Base-by-base conservation (phyloP, 768 basidiomycete genomes). In the Crepidotus variabilis region DNA sequence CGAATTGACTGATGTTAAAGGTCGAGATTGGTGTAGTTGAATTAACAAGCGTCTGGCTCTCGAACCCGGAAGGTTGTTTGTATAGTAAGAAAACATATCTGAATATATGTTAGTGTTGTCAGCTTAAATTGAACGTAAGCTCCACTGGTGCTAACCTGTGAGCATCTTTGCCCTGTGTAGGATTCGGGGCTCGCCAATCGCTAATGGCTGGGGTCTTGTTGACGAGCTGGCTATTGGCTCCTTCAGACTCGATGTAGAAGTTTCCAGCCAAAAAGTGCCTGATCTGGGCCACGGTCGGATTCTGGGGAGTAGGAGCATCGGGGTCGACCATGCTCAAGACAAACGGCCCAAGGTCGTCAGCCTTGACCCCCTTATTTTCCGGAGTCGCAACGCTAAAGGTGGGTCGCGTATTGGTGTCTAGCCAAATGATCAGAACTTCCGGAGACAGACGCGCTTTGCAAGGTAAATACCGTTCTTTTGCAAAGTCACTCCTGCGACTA, bases 1-100 rank as follows among this genome's bases (percentile, higher is more conserved):
- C 47, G 24, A 52, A 57, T n/a, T 54, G 33, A 48, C 51, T 49
- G n/a, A 57, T 34, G 34, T 57, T 49, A 32, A 57, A 57, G n/a
- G n/a, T 52, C 2, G 21, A 10, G 23, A 51, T 48, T 28, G 46
- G 24, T 28, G 52, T 54, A 2, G 47, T 43, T n/a, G 32, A 22
- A 24, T 36, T 39, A 24, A 48, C 39, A 28, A 48, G 48, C 18
- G n/a, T 48, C 34, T 32, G 47, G 4, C 39, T 28, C 3, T 53
- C 47, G 36, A 57, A 57, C n/a, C 21, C 20, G 2, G 43, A 2
- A 13, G 56, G 36, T 46, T 57, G 56, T 2, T 57, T 16, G 8
- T 36, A 57, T 32, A 52, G 28, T n/a, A 52, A 24, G 46, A 57
- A 57, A 23, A 52, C 50, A 20, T 22, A 47, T 4, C 56, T 57